phyloP scores from a whole-genome alignment of 768 basidiomycete genomes.

The Lentinula sp. region DNA sequence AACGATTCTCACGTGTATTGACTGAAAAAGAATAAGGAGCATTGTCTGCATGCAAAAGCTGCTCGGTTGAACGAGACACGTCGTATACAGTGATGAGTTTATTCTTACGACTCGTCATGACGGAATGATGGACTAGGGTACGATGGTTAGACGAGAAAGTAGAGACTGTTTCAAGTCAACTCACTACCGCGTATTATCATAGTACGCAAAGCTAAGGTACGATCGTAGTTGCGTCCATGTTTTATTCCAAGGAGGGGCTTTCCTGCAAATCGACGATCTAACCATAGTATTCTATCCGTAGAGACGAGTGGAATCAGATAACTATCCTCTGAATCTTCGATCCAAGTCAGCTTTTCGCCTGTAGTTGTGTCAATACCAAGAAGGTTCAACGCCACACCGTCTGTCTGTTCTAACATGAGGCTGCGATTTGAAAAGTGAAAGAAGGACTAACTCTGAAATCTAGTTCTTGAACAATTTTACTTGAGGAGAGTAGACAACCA shows the following conservation, averaged over 20 bases:
- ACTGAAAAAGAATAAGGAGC: conserved; percentile 30
- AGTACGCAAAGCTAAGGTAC: conserved; percentile 42
- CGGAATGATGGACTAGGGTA: conserved; percentile 39
- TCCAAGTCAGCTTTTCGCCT: conserved; percentile 44
- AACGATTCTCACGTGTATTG: background rate
- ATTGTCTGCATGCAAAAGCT: conserved; percentile 37
- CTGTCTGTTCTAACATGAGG: conserved; percentile 20
- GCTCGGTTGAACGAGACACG: conserved; percentile 35
- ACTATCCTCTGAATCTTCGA: conserved; percentile 38
- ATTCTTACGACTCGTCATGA: conserved; percentile 58
- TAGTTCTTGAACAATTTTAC: conserved; percentile 32
- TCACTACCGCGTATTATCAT: conserved; percentile 26
- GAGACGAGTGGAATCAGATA: conserved; percentile 49
- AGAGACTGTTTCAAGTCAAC: conserved; percentile 5
- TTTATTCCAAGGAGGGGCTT: conserved; percentile 56
- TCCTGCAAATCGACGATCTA: conserved; percentile 55
- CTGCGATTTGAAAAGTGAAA: background rate
- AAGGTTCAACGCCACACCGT: conserved; percentile 19
- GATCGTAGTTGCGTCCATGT: conserved; percentile 58
- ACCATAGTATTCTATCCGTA: conserved; percentile 61
- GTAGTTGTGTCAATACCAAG: conserved; percentile 24
- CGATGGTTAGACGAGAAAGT: background rate
- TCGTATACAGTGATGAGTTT: conserved; percentile 60
- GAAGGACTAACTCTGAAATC: conserved; percentile 51
- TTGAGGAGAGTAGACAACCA: conserved; percentile 42